Evolutionary conservation across 768 basidiomycete species (phyloP), one percentile per base, ranked within the genome.

Genomic region (Tylopilus balloui): DNA sequence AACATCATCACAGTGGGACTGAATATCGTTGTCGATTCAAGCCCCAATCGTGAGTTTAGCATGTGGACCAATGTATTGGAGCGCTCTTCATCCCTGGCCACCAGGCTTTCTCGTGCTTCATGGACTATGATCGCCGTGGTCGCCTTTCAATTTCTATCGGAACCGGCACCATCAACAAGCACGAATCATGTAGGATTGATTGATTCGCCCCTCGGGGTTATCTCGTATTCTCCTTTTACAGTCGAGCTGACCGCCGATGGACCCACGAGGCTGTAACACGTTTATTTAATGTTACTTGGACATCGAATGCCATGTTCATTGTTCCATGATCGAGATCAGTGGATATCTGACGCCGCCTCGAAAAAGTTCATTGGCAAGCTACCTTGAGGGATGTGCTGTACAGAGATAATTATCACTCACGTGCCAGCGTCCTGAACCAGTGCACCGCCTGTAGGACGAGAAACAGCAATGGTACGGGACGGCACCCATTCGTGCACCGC

Each of bases 1-100:
- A 46, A 54, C 57, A 56, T 61, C 53, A 57, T 52, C 45, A 36
- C 55, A 77, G 74, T 76, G 75, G 73, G 75, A 77, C 48, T 75
- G 37, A 60, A 21, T n/a, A 15, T 44, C 17, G 61, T 50, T 53
- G 50, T 58, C 52, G 47, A 57, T 58, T 56, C 49, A 48, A 36
- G 43, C 52, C 57, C 52, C 52, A 53, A 19, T 34, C 45, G 53
- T 55, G 59, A 66, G 57, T 59, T 53, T 32, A 51, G 48, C 55
- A 57, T 57, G 62, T 53, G 57, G 54, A 49, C 52, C 21, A 40
- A 46, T 59, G 42, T 28, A 48, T 62, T 46, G n/a, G 54, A 48
- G 41, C 53, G 45, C 37, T 24, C 45, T 52, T 54, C 59, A 61
- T 59, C 56, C 45, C 58, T 58, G 47, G 48, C 66, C 64, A 64